Conservation (phyloP, 805 yeast species). For the Cyberlindnera subsufficiens region DNA sequence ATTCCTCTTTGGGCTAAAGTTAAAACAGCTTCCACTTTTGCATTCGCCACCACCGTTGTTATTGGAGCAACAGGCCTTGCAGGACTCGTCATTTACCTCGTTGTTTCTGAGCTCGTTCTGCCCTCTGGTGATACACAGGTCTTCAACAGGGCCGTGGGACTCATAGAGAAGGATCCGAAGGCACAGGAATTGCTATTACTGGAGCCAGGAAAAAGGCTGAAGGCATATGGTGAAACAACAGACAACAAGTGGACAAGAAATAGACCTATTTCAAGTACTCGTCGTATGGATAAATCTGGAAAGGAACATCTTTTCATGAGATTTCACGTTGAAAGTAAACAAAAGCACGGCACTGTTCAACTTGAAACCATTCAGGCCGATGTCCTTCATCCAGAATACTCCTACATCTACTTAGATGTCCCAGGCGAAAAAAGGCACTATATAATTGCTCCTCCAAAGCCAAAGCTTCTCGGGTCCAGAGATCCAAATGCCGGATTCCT, state of each 20-base stretch:
- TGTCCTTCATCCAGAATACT: slow-evolving; percentile 60
- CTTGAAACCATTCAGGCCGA: slow-evolving; percentile 72
- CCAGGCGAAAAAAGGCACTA: slow-evolving; percentile 66
- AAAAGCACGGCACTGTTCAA: slow-evolving; percentile 62
- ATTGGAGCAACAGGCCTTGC: slow-evolving; percentile 67
- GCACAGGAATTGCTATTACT: slow-evolving; percentile 51
- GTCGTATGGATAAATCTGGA: slow-evolving; percentile 67
- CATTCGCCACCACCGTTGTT: slow-evolving; percentile 55
- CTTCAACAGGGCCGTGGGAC: slow-evolving; percentile 77
- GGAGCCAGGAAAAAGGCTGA: slow-evolving; percentile 49
- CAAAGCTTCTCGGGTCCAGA: slow-evolving; percentile 31
- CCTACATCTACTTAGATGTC: slow-evolving; percentile 70
- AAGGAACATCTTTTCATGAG: slow-evolving; percentile 78
- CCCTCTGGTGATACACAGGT: slow-evolving; percentile 92
- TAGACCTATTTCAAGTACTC: slow-evolving; percentile 70
- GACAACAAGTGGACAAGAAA: slow-evolving; percentile 81
- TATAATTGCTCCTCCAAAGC: slow-evolving; percentile 57
- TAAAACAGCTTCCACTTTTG: slow-evolving; percentile 54
- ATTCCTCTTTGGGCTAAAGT: slow-evolving; percentile 40
- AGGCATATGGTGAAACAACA: slow-evolving; percentile 75
- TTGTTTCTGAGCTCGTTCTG: slow-evolving; percentile 72
- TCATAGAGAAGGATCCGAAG: slow-evolving; percentile 61
- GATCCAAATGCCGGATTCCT: slow-evolving; percentile 52
- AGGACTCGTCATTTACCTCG: slow-evolving; percentile 61
- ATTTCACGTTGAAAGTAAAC: slow-evolving; percentile 75